Evolutionary conservation across 2,329 filamentous ascomycete genomes (phyloP).

Genomic region (Aureobasidium sp.): DNA sequence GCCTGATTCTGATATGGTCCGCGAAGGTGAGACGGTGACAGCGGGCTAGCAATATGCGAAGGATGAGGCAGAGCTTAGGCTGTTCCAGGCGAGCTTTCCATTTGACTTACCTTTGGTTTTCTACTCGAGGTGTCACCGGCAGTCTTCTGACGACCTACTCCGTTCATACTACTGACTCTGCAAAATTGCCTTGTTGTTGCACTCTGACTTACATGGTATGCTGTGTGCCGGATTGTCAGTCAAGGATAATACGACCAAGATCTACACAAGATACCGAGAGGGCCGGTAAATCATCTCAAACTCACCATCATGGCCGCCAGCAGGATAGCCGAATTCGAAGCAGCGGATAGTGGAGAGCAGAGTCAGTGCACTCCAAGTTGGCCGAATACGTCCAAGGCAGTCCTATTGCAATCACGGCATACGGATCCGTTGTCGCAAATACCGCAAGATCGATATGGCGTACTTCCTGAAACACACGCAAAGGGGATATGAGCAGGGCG

Average conservation of each 20-base stretch:
- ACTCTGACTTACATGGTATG: background rate
- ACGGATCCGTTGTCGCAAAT: slow-evolving; percentile 9
- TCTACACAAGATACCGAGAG: background rate
- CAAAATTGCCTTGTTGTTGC: background rate
- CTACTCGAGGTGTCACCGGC: no score
- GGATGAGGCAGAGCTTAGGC: background rate
- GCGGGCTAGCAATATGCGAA: background rate
- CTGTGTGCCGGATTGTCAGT: background rate
- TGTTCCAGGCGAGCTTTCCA: background rate
- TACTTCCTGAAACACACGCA: background rate
- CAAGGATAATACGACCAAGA: background rate
- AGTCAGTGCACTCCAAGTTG: background rate
- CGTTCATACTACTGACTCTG: background rate
- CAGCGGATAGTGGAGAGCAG: background rate
- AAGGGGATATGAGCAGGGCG: background rate
- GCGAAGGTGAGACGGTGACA: slow-evolving; percentile 15
- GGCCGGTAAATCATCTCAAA: slow-evolving; percentile 2
- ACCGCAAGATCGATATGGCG: background rate
- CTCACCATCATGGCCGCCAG: background rate
- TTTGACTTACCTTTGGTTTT: background rate
- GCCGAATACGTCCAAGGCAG: background rate
- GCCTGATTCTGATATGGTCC: background rate
- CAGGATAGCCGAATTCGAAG: background rate
- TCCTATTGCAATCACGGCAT: slow-evolving; percentile 9
- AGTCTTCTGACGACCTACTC: background rate